These are phyloP conservation scores for Tetraselmis striata DNA, from an alignment of 139 green algal genomes.

Conservation along the genomic window DNA sequence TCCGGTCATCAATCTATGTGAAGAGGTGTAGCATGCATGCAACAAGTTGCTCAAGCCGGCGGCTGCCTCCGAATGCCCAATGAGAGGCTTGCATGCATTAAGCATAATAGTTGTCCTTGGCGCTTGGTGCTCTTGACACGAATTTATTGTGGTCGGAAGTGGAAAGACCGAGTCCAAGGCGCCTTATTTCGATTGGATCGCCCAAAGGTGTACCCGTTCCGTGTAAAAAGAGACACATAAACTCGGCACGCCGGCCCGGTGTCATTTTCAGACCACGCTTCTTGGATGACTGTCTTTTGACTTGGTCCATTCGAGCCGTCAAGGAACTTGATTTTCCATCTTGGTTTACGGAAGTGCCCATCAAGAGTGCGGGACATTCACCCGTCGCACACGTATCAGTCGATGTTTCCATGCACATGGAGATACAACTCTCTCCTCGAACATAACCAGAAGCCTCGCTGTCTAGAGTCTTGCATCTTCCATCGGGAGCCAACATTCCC, in stretches of 20 bases:
- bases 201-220: conserved; percentile 46
- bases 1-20: not conserved
- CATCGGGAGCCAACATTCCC: conserved; percentile 69
- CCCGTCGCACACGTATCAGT: not conserved
- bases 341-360: conserved; percentile 33
- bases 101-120: too few relatives aligned
- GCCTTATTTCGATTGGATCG: conserved; percentile 33
- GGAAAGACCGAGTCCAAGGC: too few relatives aligned
- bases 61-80: not conserved
- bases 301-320: conserved; percentile 35
- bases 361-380: conserved; percentile 19
- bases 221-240: conserved; percentile 52
- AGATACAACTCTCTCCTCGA: conserved; percentile 42
- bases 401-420: not conserved
- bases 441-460: conserved; percentile 71
- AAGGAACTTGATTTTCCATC: conserved; percentile 37
- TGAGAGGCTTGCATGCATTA: not conserved
- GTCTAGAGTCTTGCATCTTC: conserved; percentile 82
- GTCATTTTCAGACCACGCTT: conserved; percentile 21
- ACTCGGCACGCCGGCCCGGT: too few relatives aligned
- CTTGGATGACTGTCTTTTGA: conserved; percentile 27
- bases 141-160: too few relatives aligned
- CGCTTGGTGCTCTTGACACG: too few relatives aligned
- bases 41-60: not conserved
- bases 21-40: not conserved